phyloP scores from a whole-genome alignment of 2,329 filamentous ascomycete species.

The Zasmidium cellare region DNA sequence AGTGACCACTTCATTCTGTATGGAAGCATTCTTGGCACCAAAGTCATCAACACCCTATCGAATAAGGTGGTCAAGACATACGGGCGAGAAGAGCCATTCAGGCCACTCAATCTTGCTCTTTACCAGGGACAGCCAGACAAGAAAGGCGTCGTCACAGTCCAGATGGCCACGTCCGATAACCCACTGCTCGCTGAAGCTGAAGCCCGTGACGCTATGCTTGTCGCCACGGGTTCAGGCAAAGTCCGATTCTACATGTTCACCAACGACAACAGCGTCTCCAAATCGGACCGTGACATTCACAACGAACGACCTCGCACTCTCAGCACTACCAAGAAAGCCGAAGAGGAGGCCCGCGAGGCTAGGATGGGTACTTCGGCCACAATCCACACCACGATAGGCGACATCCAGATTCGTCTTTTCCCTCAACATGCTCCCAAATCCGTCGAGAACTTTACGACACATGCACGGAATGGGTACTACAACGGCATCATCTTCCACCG shows the following conservation, averaged over 20 bases:
- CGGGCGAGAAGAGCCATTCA: conserved; percentile 84
- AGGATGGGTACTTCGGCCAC: conserved; percentile 78
- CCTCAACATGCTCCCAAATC: conserved; percentile 90
- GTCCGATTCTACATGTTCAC: conserved; percentile 98
- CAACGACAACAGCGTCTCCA: conserved; percentile 80
- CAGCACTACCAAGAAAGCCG: conserved; percentile 51
- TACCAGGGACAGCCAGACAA: conserved; percentile 96
- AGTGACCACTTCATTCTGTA: conserved; percentile 94
- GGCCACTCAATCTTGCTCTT: conserved; percentile 76
- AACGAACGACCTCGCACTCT: conserved; percentile 84
- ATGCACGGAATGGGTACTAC: conserved; percentile 87
- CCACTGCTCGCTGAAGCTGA: conserved; percentile 91
- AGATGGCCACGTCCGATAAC: conserved; percentile 95
- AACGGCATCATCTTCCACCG: conserved; percentile 98
- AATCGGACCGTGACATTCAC: conserved; percentile 83
- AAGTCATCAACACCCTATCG: conserved; percentile 93
- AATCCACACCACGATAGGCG: conserved; percentile 89
- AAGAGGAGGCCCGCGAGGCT: conserved; percentile 57
- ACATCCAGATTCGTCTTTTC: conserved; percentile 91
- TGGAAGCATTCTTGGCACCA: conserved; percentile 86
- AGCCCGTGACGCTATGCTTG: conserved; percentile 82
- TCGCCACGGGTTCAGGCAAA: conserved; percentile 81
- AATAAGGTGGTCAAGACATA: conserved; percentile 90
- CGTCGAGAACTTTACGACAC: conserved; percentile 96
- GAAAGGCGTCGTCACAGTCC: conserved; percentile 88